Conservation (phyloP, 495 filamentous ascomycete genomes). For the Xeromyces bisporus region DNA sequence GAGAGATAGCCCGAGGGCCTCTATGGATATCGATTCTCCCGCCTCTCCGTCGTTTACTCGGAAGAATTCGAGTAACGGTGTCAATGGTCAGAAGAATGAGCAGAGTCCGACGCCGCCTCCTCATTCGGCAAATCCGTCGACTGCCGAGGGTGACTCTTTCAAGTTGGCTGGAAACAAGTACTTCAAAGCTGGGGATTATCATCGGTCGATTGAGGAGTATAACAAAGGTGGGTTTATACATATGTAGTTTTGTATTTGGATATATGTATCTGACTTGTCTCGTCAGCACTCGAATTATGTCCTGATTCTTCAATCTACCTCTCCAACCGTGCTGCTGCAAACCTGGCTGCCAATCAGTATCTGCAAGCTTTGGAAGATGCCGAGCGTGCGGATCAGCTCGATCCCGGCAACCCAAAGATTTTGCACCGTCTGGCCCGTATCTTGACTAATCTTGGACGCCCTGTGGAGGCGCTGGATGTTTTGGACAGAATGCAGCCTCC, state of each 20-base stretch:
- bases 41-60: conserved; percentile 2
- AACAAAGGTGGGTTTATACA: conserved; percentile 62
- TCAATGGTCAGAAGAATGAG: conserved; percentile 33
- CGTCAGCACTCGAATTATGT: conserved; percentile 60
- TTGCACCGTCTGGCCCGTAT: conserved; percentile 77
- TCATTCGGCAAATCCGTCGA: conserved; percentile 45
- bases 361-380: conserved; percentile 71
- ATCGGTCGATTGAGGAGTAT: conserved; percentile 75
- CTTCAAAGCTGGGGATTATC: conserved; percentile 83
- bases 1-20: conserved; percentile 37
- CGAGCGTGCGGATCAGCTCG: conserved; percentile 58
- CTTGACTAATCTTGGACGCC: conserved; percentile 68
- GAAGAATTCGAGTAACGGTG: conserved; percentile 32
- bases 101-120: conserved; percentile 63
- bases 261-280: conserved; percentile 4
- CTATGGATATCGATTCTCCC: conserved; percentile 63
- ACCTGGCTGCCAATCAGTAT: conserved; percentile 68
- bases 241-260: too few species aligned
- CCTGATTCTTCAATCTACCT: conserved; percentile 66
- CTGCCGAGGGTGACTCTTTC: conserved; percentile 66
- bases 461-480: conserved; percentile 71
- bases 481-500: conserved; percentile 46
- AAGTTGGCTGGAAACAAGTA: conserved; percentile 90
- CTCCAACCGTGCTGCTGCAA: conserved; percentile 86
- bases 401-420: conserved; percentile 70